phyloP scores from a whole-genome alignment of 2,329 filamentous ascomycete genomes.

The Bimuria novae-zelandiae region DNA sequence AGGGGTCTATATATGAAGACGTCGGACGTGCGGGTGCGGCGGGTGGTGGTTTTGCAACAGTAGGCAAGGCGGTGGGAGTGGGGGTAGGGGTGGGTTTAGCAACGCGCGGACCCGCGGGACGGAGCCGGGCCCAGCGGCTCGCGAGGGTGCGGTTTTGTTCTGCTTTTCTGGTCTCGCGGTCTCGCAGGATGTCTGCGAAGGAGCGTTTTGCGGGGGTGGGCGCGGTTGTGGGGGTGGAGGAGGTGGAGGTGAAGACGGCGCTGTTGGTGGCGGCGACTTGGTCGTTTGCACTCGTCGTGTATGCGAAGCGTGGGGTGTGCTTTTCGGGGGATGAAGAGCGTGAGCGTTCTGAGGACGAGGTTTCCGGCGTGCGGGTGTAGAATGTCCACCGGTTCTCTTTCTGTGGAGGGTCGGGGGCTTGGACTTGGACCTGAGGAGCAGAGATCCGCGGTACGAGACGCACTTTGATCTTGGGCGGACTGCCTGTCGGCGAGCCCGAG shows the following conservation, averaged over 20 bases:
- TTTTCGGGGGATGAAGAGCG: constrained; percentile 28
- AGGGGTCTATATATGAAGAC: constrained; percentile 25
- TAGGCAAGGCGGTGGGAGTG: background rate
- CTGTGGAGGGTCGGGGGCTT: constrained; percentile 15
- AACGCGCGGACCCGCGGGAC: constrained; percentile 18
- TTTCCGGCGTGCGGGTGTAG: constrained; percentile 19
- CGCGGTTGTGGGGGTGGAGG: constrained; percentile 19
- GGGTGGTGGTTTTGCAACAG: background rate
- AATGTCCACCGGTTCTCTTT: constrained; percentile 20
- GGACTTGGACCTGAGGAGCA: background rate
- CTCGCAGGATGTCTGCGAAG: constrained; percentile 10
- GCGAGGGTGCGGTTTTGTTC: constrained; percentile 15
- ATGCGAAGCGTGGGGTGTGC: constrained; percentile 26
- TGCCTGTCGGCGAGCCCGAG: constrained; percentile 2
- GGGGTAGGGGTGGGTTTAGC: constrained; percentile 20
- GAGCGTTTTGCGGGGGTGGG: constrained; percentile 8
- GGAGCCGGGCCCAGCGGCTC: constrained; percentile 34
- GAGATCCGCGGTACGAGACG: constrained; percentile 24
- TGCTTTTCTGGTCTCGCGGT: constrained; percentile 9
- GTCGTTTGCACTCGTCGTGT: constrained; percentile 24
- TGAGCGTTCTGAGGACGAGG: constrained; percentile 15
- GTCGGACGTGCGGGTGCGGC: background rate
- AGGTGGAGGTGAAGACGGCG: constrained; percentile 29
- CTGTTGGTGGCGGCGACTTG: constrained; percentile 6
- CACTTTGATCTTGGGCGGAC: constrained; percentile 25